These are phyloP conservation scores for Cladosporium velox DNA, from an alignment of 2,329 filamentous ascomycete species.

Conservation along the genomic window DNA sequence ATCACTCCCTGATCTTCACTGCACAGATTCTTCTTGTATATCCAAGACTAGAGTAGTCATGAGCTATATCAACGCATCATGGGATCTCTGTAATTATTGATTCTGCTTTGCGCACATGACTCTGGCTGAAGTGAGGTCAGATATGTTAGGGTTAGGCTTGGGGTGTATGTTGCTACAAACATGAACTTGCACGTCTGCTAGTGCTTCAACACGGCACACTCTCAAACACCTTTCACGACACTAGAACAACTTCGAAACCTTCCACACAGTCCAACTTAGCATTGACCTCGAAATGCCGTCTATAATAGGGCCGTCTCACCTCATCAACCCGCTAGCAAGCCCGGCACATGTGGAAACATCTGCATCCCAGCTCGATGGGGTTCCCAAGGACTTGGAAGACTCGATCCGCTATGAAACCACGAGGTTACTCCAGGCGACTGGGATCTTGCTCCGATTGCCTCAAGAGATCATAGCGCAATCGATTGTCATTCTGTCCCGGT, in stretches of 20 bases:
- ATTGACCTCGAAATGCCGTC: conserved; percentile 10
- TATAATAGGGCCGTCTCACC: conserved; percentile 41
- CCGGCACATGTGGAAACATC: conserved; percentile 66
- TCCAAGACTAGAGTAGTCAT: background rate
- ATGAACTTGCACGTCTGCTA: background rate
- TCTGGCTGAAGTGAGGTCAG: background rate
- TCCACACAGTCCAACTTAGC: background rate
- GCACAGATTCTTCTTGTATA: background rate
- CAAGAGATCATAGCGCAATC: conserved; percentile 85
- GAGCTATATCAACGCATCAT: background rate
- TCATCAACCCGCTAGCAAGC: conserved; percentile 72
- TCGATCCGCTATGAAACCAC: conserved; percentile 71
- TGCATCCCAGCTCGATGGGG: conserved; percentile 56
- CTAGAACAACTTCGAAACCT: background rate
- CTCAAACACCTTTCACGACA: background rate
- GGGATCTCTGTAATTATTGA: background rate
- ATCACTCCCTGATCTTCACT: background rate
- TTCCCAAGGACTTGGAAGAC: conserved; percentile 71
- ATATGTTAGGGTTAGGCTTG: background rate
- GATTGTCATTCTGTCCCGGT: conserved; percentile 77
- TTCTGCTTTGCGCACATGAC: background rate
- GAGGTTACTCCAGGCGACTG: conserved; percentile 74
- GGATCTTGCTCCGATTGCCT: conserved; percentile 77
- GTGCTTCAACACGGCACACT: background rate
- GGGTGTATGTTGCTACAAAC: background rate